phyloP scores from a whole-genome alignment of 2,329 filamentous ascomycete species.

The Pezicula carpinea region DNA sequence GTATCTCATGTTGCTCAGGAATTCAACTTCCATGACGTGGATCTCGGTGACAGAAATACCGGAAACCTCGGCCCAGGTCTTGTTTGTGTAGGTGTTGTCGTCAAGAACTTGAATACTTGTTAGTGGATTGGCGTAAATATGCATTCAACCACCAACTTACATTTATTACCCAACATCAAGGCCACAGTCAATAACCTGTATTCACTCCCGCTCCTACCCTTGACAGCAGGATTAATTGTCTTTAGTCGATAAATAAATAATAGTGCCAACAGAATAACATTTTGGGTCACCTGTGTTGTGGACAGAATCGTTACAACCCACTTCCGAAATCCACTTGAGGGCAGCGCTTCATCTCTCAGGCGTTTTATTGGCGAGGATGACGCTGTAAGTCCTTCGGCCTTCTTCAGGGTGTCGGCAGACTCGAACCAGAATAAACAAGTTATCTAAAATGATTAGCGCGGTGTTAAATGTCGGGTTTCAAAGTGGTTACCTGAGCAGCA shows the following conservation, averaged over 20 bases:
- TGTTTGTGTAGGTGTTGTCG: constrained; percentile 99
- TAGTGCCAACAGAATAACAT: constrained; percentile 85
- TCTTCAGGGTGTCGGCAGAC: constrained; percentile 70
- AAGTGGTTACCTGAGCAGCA: constrained; percentile 66
- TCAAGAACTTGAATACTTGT: constrained; percentile 63
- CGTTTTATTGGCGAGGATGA: constrained; percentile 41
- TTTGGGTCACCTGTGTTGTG: constrained; percentile 93
- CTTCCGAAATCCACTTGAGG: constrained; percentile 78
- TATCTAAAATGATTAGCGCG: constrained; percentile 52
- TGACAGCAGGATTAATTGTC: constrained; percentile 81
- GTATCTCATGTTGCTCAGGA: constrained; percentile 97
- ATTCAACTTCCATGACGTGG: constrained; percentile 99
- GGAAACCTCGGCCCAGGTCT: constrained; percentile 98
- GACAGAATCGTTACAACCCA: constrained; percentile 90
- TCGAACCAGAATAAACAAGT: constrained; percentile 99
- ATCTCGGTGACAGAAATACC: constrained; percentile 92
- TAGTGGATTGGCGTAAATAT: neutral
- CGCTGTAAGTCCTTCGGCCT: constrained; percentile 53
- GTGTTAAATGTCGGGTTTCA: neutral
- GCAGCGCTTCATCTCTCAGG: constrained; percentile 68
- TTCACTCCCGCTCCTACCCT: constrained; percentile 89
- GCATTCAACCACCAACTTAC: constrained; percentile 39
- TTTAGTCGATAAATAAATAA: constrained; percentile 93
- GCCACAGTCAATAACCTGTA: constrained; percentile 90
- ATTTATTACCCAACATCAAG: constrained; percentile 97